These are phyloP conservation scores for Helminthosporium solani DNA, from an alignment of 2,329 filamentous ascomycete species.

Conservation along the genomic window DNA sequence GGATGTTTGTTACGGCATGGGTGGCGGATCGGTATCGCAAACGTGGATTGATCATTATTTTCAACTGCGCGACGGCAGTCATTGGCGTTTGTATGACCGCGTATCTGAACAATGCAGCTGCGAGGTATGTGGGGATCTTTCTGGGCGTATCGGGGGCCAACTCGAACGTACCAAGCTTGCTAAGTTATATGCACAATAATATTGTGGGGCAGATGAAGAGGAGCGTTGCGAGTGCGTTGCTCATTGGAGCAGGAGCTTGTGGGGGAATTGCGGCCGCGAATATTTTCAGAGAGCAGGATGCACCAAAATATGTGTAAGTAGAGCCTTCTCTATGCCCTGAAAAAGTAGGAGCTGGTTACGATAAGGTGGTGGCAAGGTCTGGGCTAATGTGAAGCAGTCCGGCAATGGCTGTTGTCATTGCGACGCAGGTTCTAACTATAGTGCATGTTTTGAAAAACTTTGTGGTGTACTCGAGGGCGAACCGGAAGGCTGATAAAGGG, in stretches of 20 bases:
- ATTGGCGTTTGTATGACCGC: constrained; percentile 58
- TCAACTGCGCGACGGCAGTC: constrained; percentile 57
- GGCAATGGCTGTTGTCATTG: constrained; percentile 22
- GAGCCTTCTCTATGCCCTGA: too few species aligned
- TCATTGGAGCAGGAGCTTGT: constrained; percentile 21
- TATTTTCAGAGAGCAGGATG: constrained; percentile 22
- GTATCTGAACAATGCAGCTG: constrained; percentile 12
- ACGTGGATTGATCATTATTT: constrained; percentile 45
- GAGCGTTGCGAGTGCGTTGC: constrained; percentile 23
- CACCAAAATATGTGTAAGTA: constrained; percentile 17
- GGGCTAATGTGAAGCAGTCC: constrained; percentile 11
- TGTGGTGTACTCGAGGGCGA: constrained; percentile 11
- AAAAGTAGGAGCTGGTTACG: neutral
- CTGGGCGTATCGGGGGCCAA: constrained; percentile 19
- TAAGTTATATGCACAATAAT: constrained; percentile 30
- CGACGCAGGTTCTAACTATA: constrained; percentile 19
- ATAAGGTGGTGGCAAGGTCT: too few species aligned
- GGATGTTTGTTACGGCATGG: constrained; percentile 54
- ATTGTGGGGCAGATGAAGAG: constrained; percentile 26
- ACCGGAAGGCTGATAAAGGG: constrained; percentile 18
- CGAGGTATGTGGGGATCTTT: constrained; percentile 20
- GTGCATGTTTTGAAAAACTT: constrained; percentile 13
- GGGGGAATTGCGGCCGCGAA: constrained; percentile 21
- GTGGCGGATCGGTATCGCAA: constrained; percentile 40
- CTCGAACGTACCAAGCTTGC: constrained; percentile 16